Evolutionary conservation across 2,329 filamentous ascomycete species (phyloP).

Genomic region (Sporothrix brunneoviolacea): DNA sequence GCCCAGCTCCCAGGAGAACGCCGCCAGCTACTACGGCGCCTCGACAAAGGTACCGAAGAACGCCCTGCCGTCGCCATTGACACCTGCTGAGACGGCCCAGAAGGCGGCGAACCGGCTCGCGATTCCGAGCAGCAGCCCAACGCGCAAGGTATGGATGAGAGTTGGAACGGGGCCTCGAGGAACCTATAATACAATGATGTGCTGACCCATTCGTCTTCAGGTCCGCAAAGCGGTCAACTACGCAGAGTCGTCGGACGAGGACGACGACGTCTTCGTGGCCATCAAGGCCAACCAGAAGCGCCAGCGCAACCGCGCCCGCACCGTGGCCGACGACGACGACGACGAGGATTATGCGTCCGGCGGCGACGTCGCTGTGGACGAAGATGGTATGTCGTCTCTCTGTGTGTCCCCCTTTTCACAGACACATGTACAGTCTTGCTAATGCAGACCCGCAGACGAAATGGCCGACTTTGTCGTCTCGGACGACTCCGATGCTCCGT

Average conservation of each 20-base stretch:
- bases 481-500: slow-evolving; percentile 71
- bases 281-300: slow-evolving; percentile 33
- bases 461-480: slow-evolving; percentile 83
- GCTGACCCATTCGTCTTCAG: slow-evolving; percentile 27
- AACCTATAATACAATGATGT: no score
- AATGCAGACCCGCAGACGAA: slow-evolving; percentile 42
- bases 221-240: slow-evolving; percentile 59
- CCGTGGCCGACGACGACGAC: slow-evolving; percentile 57
- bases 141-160: slow-evolving; percentile 58
- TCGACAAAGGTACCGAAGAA: slow-evolving; percentile 39
- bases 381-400: slow-evolving; percentile 53
- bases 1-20: slow-evolving; percentile 62
- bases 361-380: slow-evolving; percentile 54
- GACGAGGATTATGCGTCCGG: slow-evolving; percentile 70
- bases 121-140: slow-evolving; percentile 60
- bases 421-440: not conserved
- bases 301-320: slow-evolving; percentile 42
- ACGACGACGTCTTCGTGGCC: slow-evolving; percentile 61
- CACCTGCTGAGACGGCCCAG: slow-evolving; percentile 36
- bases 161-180: no score
- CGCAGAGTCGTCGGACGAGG: slow-evolving; percentile 76
- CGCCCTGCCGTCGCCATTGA: slow-evolving; percentile 37
- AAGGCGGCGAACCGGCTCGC: slow-evolving; percentile 37
- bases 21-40: slow-evolving; percentile 41
- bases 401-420: no score